These are phyloP conservation scores for Suhomyces pyralidae DNA, from an alignment of 805 yeast species.

Conservation along the genomic window DNA sequence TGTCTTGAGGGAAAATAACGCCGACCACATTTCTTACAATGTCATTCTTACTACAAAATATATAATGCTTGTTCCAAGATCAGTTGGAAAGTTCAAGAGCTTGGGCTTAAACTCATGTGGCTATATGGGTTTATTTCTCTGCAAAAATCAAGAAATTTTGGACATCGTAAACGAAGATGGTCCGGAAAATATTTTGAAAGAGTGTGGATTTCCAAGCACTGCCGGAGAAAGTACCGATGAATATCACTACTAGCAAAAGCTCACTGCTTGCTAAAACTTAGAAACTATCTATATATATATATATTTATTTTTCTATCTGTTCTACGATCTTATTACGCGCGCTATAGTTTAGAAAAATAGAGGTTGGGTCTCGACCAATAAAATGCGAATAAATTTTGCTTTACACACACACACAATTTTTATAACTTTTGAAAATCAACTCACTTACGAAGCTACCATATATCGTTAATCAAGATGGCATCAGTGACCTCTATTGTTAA, in stretches of 20 bases:
- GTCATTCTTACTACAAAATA: constrained; percentile 77
- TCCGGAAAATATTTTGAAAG: constrained; percentile 51
- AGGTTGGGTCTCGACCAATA: constrained; percentile 27
- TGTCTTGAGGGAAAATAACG: constrained; percentile 51
- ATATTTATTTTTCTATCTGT: no score
- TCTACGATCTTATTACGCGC: neutral
- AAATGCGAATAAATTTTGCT: constrained; percentile 18
- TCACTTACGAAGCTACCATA: neutral
- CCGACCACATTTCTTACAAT: constrained; percentile 64
- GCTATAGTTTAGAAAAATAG: constrained; percentile 10
- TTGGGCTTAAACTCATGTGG: constrained; percentile 81
- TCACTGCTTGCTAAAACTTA: neutral
- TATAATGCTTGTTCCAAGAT: constrained; percentile 85
- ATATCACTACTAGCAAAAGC: constrained; percentile 53
- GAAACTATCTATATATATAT: neutral
- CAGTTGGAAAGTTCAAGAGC: constrained; percentile 47
- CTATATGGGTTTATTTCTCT: constrained; percentile 71
- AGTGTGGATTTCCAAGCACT: constrained; percentile 64
- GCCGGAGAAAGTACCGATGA: constrained; percentile 58
- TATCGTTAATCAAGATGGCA: constrained; percentile 37
- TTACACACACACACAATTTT: neutral
- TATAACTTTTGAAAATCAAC: neutral
- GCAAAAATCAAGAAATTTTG: constrained; percentile 60
- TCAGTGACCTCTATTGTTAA: constrained; percentile 69
- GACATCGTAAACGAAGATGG: constrained; percentile 47